phyloP scores from a whole-genome alignment of 2,329 filamentous ascomycete species.

The Nigrospora sphaerica region DNA sequence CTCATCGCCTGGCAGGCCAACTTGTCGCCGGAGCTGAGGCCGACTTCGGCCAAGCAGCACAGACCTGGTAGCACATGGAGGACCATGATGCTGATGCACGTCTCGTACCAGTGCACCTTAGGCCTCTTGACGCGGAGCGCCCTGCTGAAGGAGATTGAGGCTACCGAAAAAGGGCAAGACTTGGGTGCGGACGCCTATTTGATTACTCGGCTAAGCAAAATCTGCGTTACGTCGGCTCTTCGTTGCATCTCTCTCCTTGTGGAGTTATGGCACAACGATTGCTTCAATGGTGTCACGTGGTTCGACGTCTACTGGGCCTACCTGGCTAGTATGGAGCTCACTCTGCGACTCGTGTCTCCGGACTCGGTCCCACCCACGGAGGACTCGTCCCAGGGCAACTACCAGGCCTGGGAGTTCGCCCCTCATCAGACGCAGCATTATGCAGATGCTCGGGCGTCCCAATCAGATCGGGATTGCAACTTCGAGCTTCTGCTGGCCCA shows the following conservation, averaged over 20 bases:
- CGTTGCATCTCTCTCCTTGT: constrained; percentile 10
- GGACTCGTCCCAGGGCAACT: too few species aligned
- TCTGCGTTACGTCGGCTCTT: constrained; percentile 15
- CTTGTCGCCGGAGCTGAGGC: constrained; percentile 9
- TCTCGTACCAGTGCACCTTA: constrained; percentile 18
- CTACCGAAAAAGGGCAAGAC: constrained; percentile 1
- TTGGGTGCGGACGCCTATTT: constrained; percentile 8
- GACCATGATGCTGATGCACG: constrained; percentile 14
- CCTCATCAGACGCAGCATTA: too few species aligned
- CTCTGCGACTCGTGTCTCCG: constrained; percentile 12
- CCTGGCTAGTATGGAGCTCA: constrained; percentile 12
- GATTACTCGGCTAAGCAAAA: constrained; percentile 8
- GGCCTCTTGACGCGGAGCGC: constrained; percentile 20
- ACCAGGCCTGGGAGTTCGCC: constrained; percentile 1
- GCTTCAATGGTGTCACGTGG: constrained; percentile 14
- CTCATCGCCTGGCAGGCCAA: constrained; percentile 10
- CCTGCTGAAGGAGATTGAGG: constrained; percentile 13
- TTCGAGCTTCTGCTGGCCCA: neutral
- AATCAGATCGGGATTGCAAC: too few species aligned
- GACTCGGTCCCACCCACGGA: constrained; percentile 1
- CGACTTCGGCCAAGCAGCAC: constrained; percentile 2
- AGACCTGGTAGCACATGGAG: constrained; percentile 11
- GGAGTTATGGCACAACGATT: constrained; percentile 9
- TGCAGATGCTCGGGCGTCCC: too few species aligned
- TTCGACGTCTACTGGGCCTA: constrained; percentile 15